Evolutionary conservation across 306 rosid species (phyloP), one percentile per base, ranked within the genome.

Genomic region (Dicorynia guianensis): DNA sequence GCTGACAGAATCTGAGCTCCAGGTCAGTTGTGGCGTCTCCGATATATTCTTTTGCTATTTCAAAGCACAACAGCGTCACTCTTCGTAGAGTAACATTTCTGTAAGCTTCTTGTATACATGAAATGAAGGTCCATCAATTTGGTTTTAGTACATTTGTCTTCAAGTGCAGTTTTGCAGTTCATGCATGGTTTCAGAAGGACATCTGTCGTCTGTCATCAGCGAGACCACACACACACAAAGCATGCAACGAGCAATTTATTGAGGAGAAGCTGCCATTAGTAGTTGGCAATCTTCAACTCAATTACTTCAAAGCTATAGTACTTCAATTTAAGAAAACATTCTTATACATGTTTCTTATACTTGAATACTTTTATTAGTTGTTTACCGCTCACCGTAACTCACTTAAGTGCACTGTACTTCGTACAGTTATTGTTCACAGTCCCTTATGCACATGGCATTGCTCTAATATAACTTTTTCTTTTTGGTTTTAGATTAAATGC

Each of bases 21-120:
- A 56, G 13, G 8, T 25, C 76, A 42, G 76, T 46, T 19, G 2
- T 48, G 50, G 60, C 3, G 4, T 8, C 30, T 35, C 55, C 71
- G 39, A 50, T 43, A 80, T 55, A 60, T 80, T 71, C 55, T 68
- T 25, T 67, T 50, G 52, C 40, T 69, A 57, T 79, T 49, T 79
- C 49, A 57, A 64, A 71, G 74, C 67, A 71, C n/a, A 38, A 8
- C 25, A 74, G 11, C 40, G n/a, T n/a, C 2, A 25, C 1, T 25
- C 30, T 25, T 25, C 2, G 30, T 25, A 25, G 1, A 25, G 30
- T 25, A 25, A 25, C 30, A 25, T 25, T 25, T 19, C 8, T 18
- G 38, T 8, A 20, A 18, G 8, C 5, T 8, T 12, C 34, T 9
- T 33, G 34, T 34, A 14, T 4, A 15, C 18, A 19, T 4, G 11